Evolutionary conservation across 352 stramenopile genomes (phyloP).

Genomic region (Nothophytophthora sp.): DNA sequence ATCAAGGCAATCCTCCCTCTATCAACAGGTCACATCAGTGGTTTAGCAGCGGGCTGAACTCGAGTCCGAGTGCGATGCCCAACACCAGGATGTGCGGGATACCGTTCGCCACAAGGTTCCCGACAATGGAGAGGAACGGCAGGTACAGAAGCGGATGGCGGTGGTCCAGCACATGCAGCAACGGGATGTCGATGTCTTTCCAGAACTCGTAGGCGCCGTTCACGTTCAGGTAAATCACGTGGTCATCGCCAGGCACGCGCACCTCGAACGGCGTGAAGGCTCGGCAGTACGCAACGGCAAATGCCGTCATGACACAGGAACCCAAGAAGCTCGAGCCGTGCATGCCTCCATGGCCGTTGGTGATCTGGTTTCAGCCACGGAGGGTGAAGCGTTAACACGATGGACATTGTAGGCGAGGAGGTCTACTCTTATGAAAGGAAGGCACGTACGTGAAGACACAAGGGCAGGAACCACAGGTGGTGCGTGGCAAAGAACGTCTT

Average conservation of each 20-base stretch:
- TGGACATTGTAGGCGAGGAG: no score
- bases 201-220: conserved; percentile 87
- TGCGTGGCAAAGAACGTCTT: conserved; percentile 85
- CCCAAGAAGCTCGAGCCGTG: conserved; percentile 65
- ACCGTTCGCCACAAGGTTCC: conserved; percentile 74
- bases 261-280: conserved; percentile 68
- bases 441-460: conserved; percentile 71
- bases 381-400: neutral
- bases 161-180: conserved; percentile 81
- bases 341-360: conserved; percentile 68
- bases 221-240: conserved; percentile 81
- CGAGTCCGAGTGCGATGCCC: conserved; percentile 54
- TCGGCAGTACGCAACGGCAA: conserved; percentile 61
- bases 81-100: conserved; percentile 71
- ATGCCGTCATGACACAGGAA: conserved; percentile 59
- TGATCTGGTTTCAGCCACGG: conserved; percentile 47
- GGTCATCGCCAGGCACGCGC: conserved; percentile 54
- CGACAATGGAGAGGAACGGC: conserved; percentile 61
- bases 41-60: conserved; percentile 51
- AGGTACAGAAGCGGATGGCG: conserved; percentile 66
- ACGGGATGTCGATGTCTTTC: conserved; percentile 72
- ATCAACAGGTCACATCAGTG: no score
- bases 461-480: conserved; percentile 80
- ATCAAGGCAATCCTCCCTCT: no score
- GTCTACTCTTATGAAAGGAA: neutral